Evolutionary conservation across 2,329 filamentous ascomycete species (phyloP).

Genomic region (Fusarium sarcochroum): DNA sequence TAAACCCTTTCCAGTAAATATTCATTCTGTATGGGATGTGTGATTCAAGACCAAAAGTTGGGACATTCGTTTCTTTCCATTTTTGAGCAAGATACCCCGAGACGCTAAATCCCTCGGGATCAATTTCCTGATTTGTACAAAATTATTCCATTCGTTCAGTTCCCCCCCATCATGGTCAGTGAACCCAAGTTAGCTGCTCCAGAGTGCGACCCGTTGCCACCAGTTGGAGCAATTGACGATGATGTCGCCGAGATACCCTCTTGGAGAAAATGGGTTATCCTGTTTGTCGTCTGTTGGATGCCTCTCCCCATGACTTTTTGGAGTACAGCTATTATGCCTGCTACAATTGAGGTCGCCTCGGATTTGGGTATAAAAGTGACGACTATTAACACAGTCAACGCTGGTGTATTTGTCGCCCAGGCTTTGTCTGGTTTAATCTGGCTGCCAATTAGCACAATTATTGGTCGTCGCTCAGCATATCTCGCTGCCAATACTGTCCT

Average conservation of each 20-base stretch:
- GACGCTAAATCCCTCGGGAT: background rate
- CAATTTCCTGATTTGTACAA: background rate
- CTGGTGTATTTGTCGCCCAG: conserved; percentile 45
- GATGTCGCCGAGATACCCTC: conserved; percentile 37
- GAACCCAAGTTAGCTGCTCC: conserved; percentile 29
- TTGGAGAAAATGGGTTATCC: conserved; percentile 49
- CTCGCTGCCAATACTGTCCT: conserved; percentile 45
- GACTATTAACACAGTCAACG: conserved; percentile 44
- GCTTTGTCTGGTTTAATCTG: conserved; percentile 46
- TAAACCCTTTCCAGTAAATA: background rate
- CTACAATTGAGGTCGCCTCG: conserved; percentile 38
- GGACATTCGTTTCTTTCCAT: background rate
- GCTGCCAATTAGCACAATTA: conserved; percentile 45
- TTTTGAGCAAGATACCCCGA: background rate
- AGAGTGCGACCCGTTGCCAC: background rate
- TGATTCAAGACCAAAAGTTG: too few species aligned
- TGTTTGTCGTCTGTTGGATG: conserved; percentile 50
- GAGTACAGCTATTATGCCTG: conserved; percentile 48
- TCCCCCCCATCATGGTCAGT: conserved; percentile 10
- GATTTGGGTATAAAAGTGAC: conserved; percentile 24
- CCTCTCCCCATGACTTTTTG: conserved; percentile 49
- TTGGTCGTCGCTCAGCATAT: conserved; percentile 43
- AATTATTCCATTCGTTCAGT: background rate
- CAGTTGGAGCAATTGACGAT: conserved; percentile 39
- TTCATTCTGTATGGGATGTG: background rate